These are phyloP conservation scores for Rubroboletus satanas DNA, from an alignment of 768 basidiomycete species.

Conservation along the genomic window DNA sequence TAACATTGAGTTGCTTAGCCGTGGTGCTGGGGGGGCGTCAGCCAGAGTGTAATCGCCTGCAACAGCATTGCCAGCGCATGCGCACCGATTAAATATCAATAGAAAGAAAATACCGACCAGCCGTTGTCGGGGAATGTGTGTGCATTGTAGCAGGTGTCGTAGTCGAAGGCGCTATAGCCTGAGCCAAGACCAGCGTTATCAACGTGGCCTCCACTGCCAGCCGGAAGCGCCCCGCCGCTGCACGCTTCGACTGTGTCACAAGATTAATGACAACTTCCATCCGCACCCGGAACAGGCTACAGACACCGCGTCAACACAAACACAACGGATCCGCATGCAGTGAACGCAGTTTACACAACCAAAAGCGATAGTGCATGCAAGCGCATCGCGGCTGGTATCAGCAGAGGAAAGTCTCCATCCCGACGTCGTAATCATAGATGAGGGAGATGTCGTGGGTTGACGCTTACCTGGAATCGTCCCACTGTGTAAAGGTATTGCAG, in stretches of 20 bases:
- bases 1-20: neutral
- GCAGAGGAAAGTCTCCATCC: slow-evolving; percentile 16
- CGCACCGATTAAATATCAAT: no score
- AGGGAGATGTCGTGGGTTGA: slow-evolving; percentile 21
- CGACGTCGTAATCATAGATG: slow-evolving; percentile 14
- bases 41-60: no score
- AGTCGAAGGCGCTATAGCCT: no score
- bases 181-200: neutral
- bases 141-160: no score
- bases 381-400: slow-evolving; percentile 12
- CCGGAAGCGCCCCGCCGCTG: no score
- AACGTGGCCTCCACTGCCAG: neutral
- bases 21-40: neutral
- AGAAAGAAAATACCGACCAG: no score
- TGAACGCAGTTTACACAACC: slow-evolving; percentile 13
- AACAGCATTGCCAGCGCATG: no score
- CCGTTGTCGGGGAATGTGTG: no score
- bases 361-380: slow-evolving; percentile 17
- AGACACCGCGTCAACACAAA: neutral
- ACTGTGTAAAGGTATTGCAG: neutral
- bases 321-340: neutral
- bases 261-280: neutral
- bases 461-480: neutral
- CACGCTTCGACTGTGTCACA: neutral
- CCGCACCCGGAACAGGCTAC: slow-evolving; percentile 12